phyloP scores from a whole-genome alignment of 495 filamentous ascomycete genomes.

The Penicillium soppii region DNA sequence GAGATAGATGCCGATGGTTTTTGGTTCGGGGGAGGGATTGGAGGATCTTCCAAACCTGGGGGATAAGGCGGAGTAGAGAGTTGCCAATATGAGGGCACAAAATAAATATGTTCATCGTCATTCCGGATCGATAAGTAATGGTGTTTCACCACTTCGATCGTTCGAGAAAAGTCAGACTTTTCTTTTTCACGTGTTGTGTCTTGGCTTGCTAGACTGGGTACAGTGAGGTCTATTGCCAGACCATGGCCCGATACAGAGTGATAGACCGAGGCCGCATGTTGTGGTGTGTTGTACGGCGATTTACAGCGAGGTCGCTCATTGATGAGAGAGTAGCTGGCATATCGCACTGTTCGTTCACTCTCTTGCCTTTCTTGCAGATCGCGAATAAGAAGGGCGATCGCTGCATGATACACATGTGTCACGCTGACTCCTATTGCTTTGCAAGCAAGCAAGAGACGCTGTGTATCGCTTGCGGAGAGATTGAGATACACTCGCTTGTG shows the following conservation, averaged over 20 bases:
- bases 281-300: slow-evolving; percentile 16
- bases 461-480: slow-evolving; percentile 10
- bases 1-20: slow-evolving; percentile 28
- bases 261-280: slow-evolving; percentile 23
- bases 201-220: slow-evolving; percentile 4
- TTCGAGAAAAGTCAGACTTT: slow-evolving; percentile 2
- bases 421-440: slow-evolving; percentile 13
- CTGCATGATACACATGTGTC: slow-evolving; percentile 30
- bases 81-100: slow-evolving; percentile 28
- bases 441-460: slow-evolving; percentile 12
- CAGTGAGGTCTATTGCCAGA: slow-evolving; percentile 20
- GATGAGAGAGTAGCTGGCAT: slow-evolving; percentile 25
- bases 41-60: slow-evolving; percentile 8
- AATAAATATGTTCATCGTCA: slow-evolving; percentile 19
- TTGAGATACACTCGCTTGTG: slow-evolving; percentile 26
- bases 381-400: slow-evolving; percentile 18
- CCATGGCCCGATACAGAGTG: slow-evolving; percentile 27
- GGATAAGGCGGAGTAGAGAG: slow-evolving; percentile 23
- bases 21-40: slow-evolving; percentile 26
- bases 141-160: slow-evolving; percentile 16
- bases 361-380: slow-evolving; percentile 14
- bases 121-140: slow-evolving; percentile 28
- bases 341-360: slow-evolving; percentile 15
- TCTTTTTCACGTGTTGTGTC: background rate
- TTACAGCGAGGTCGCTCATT: slow-evolving; percentile 25